Evolutionary conservation across 192 early-diverging fungal species (phyloP).

Genomic region (Gryganskiella cystojenkinii): DNA sequence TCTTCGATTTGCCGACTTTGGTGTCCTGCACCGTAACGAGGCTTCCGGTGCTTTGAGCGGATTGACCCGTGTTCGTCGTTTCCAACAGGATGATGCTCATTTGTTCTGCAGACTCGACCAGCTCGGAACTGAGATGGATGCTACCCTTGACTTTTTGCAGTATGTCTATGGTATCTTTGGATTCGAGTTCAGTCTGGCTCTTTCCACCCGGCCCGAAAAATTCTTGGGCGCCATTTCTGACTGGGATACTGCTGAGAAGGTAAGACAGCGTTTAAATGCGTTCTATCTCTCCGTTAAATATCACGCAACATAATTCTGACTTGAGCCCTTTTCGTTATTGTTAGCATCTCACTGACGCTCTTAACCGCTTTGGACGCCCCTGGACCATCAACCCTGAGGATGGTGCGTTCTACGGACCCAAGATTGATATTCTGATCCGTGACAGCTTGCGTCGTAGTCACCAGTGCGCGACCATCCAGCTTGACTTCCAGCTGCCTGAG

Average conservation of each 20-base stretch:
- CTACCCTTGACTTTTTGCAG: constrained; percentile 88
- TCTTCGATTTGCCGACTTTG: constrained; percentile 96
- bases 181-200: constrained; percentile 89
- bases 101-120: constrained; percentile 96
- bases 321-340: neutral
- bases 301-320: neutral
- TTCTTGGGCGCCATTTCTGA: constrained; percentile 89
- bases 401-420: constrained; percentile 99
- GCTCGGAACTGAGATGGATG: constrained; percentile 85
- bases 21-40: constrained; percentile 96
- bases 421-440: constrained; percentile 97
- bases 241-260: constrained; percentile 94
- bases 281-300: neutral
- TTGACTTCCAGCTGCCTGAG: constrained; percentile 98
- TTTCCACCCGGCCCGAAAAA: constrained; percentile 98
- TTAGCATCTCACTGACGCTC: constrained; percentile 74
- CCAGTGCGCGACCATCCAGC: constrained; percentile 98
- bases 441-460: constrained; percentile 92
- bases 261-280: constrained; percentile 20
- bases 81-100: constrained; percentile 99
- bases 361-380: constrained; percentile 80
- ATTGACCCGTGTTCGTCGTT: constrained; percentile 96
- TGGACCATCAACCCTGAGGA: constrained; percentile 96
- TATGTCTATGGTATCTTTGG: constrained; percentile 95
- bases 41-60: constrained; percentile 94